Evolutionary conservation across 352 stramenopile species (phyloP), one percentile per base, ranked within the genome.

Genomic region (Phytophthora fragariaefolia): DNA sequence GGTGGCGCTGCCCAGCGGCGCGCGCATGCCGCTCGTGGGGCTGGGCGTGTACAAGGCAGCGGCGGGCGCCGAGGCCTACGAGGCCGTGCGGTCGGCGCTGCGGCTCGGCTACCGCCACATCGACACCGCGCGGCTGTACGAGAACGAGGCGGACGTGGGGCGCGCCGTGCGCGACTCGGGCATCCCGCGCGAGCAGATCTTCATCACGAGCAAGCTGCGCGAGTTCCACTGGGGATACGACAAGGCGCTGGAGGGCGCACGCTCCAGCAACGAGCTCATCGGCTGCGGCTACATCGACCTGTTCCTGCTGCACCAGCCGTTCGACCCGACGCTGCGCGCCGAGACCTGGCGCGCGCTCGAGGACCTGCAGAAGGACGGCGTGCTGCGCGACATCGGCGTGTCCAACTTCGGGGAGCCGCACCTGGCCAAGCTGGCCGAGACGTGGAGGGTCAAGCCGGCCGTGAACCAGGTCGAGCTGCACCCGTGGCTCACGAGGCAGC

Each of bases 321-420:
- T 82, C 57, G 82, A 74, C 60, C 73, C 68, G 20, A 69, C 40
- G 51, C 74, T 73, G 10, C 71, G 79, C 13, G 61, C 71, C 22
- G 77, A 77, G 20, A 79, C 71, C 20, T 83, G 72, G 71, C 60
- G 69, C 20, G 80, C 76, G 5, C 63, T 87, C 1, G 63, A 83
- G 23, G 77, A 85, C 26, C 40, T 80, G 32, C 68, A 80, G 59
- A 57, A 38, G 5, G 58, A 78, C 22, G 90, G 87, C 0, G 57
- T 90, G n/a, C 70, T 92, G 42, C 69, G 73, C 24, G 82, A 91
- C 54, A 91, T 95, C 47, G 92, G 90, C 43, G 90, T 97, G 20
- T 95, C 77, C 24, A 97, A 97, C 59, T 96, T 96, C 72, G 74
- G 79, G 2, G 61, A 89, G 38, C 68, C 77, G 13, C 89, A 97